Base-by-base conservation (phyloP, 495 filamentous ascomycete genomes). In the Aspergillus incahuasiensis region DNA sequence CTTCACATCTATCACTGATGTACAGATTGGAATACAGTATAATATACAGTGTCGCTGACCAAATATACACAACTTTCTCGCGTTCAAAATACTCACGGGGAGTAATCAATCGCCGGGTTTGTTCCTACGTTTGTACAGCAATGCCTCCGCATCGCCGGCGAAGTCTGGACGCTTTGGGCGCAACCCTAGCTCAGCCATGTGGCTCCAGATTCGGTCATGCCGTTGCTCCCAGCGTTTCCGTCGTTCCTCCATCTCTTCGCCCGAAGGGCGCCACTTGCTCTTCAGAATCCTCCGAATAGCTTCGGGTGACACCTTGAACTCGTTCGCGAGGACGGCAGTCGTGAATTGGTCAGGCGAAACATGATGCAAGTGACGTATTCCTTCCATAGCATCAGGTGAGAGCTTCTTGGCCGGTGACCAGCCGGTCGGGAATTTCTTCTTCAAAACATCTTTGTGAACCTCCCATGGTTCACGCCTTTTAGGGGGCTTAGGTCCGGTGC, bases 331-430 rank as follows among this genome's bases (percentile, higher is more conserved):
- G 34, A 85, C 81, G 9, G 77, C 63, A 1, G 89, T 95, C 18
- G 87, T 85, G 74, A 89, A 96, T 47, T 74, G 69, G 1, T 87
- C 79, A 0, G 94, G 91, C 43, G 88, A 83, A 58, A 89, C 81
- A 2, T 78, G 69, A 65, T 95, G 82, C 20, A 98, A 75, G 25
- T 85, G 82, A 18, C 89, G 84, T 54, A 97, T 96, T 24, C 90
- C 91, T 15, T 91, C 86, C 11, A 95, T 65, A 11, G 92, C 89
- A 68, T 96, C 92, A 0, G 92, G 94, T 0, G 94, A 97, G 1
- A 98, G 82, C 54, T 84, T 84, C 72, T 95, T 97, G 22, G 77
- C 76, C 20, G 94, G 91, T 39, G 78, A 74, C 91, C 92, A 98
- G 6, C 85, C 84, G 0, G 61, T 68, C 1, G 82, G 79, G 61